Base-by-base conservation (phyloP, 2,329 filamentous ascomycete genomes). In the Colletotrichum tabaci region DNA sequence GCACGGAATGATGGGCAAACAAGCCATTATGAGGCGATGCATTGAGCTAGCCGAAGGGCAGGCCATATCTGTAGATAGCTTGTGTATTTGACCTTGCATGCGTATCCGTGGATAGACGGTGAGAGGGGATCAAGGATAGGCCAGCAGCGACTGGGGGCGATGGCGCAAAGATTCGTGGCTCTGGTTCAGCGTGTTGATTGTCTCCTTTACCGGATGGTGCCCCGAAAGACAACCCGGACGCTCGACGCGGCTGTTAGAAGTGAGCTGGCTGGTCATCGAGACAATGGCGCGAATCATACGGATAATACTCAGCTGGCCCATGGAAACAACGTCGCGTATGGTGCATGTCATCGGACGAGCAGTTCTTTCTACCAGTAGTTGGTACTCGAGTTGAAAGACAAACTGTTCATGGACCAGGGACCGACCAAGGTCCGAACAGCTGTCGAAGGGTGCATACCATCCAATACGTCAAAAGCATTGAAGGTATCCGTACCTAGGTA, bases 1-100 rank as follows among this genome's bases (percentile, higher is more conserved):
- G 47, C 69, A 53, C 64, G 53, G 69, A 60, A 69, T 72, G 69
- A 72, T 72, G 65, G 64, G 49, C 64, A 38, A 53, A 30, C 50
- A 16, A 44, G 21, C 35, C 23, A 50, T 38, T 15, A 60, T 40
- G 57, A 71, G 64, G 50, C 64, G 10, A 57, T 62, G 56, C 50
- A 46, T 26, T 46, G 35, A 15, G 26, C 35, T 26, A 16, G 30
- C 23, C 38, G 21, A 21, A 40, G 55, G n/a, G 18, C 16, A 38
- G 52, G 13, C 5, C n/a, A n/a, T 16, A n/a, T 16, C 35, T 40
- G 53, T 56, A 7, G 21, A 56, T 2, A 13, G 53, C 30, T 9
- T 30, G 30, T 30, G 30, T 30, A 30, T 30, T 30, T 8, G 30
- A 30, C 30, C 30, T 30, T 30, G 30, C 30, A 30, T 30, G 30